A percentile compares a stretch with the other conserved stretches of the same genome.
Evolutionary conservation across 2,329 filamentous ascomycete species (phyloP).

Genomic region (Phymatotrichopsis omnivora): DNA sequence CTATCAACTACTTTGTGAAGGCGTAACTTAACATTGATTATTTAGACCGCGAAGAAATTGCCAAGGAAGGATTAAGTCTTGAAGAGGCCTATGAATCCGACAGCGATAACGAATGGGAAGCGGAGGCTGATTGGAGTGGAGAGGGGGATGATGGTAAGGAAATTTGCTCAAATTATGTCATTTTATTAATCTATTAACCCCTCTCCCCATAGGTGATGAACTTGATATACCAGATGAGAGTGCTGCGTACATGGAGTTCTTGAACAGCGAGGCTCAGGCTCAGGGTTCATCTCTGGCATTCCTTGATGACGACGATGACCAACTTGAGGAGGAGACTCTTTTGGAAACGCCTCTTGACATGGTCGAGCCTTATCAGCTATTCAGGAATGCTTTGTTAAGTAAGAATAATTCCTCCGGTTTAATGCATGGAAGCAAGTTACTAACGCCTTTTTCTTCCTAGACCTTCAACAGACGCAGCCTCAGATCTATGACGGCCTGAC

Average conservation of each 20-base stretch:
- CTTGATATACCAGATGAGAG: constrained; percentile 67
- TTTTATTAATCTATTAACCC: background rate
- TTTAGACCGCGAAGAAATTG: constrained; percentile 75
- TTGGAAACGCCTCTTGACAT: constrained; percentile 92
- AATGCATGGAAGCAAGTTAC: constrained; percentile 30
- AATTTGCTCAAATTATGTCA: background rate
- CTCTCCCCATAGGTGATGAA: constrained; percentile 49
- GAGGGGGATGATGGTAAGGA: constrained; percentile 48
- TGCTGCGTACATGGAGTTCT: constrained; percentile 86
- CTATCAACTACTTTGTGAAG: constrained; percentile 15
- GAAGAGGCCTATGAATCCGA: constrained; percentile 48
- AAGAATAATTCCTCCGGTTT: constrained; percentile 37
- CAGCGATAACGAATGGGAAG: constrained; percentile 62
- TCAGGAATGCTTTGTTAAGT: constrained; percentile 75
- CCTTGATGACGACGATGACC: constrained; percentile 62
- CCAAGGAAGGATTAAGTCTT: constrained; percentile 74
- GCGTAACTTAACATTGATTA: constrained; percentile 31
- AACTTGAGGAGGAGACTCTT: constrained; percentile 83
- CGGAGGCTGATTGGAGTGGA: constrained; percentile 60
- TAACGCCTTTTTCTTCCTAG: constrained; percentile 43
- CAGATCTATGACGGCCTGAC: constrained; percentile 76
- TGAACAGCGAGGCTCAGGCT: constrained; percentile 66
- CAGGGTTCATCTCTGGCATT: constrained; percentile 29
- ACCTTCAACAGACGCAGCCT: constrained; percentile 80
- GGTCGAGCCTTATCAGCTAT: constrained; percentile 85